phyloP scores from a whole-genome alignment of 129 eudicot species.

The Helianthus tuberosus region DNA sequence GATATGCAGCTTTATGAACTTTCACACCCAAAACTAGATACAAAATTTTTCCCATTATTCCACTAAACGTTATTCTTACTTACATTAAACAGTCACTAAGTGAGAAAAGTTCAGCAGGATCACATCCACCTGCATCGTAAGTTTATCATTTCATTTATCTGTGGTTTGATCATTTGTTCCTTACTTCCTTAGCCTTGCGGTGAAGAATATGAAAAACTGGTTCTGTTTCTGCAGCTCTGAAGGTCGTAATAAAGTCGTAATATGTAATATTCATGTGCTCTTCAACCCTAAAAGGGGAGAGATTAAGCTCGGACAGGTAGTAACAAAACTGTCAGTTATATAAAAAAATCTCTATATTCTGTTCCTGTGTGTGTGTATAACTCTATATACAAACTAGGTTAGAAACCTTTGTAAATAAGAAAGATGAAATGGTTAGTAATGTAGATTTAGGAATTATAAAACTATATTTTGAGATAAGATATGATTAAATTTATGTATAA shows the following conservation, averaged over 20 bases:
- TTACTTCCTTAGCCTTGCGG: slow-evolving; percentile 6
- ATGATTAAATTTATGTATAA: no score
- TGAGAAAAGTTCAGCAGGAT: slow-evolving; percentile 31
- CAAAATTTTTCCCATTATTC: not conserved
- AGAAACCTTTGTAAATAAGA: no score
- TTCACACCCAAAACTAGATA: not conserved
- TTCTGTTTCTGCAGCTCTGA: slow-evolving; percentile 55
- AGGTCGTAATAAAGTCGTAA: slow-evolving; percentile 56
- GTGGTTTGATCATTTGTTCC: not conserved
- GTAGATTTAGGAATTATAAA: no score
- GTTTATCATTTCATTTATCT: slow-evolving; percentile 1
- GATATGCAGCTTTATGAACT: slow-evolving; percentile 5
- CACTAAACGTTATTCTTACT: slow-evolving; percentile 11
- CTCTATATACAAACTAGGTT: not conserved
- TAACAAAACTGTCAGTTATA: slow-evolving; percentile 10
- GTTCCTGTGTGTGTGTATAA: not conserved
- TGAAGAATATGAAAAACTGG: slow-evolving; percentile 15
- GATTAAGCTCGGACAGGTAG: slow-evolving; percentile 96
- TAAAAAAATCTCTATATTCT: not conserved
- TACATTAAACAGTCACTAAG: slow-evolving; percentile 55
- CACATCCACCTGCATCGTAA: slow-evolving; percentile 54
- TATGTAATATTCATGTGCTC: slow-evolving; percentile 93
- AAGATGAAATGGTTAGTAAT: no score
- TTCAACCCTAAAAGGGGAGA: slow-evolving; percentile 97
- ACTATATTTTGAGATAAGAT: no score